Conservation (phyloP, 345 rosid genomes). For the Bretschneidera sinensis region DNA sequence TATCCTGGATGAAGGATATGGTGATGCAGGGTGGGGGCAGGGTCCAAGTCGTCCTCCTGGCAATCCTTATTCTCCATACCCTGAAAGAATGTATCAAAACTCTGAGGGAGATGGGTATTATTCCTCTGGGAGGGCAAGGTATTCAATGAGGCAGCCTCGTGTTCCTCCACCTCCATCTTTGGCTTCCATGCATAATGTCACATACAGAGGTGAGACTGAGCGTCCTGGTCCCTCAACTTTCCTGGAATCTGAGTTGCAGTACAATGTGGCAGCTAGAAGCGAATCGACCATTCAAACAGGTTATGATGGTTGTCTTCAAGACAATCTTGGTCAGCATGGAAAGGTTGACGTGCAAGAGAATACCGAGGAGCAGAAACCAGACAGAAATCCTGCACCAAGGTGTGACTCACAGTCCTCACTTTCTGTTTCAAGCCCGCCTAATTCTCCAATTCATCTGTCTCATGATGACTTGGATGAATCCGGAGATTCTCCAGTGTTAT, state of each 20-base stretch:
- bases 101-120: conserved; percentile 62
- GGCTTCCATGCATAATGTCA: conserved; percentile 48
- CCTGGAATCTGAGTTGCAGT: conserved; percentile 36
- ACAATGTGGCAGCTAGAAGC: conserved; percentile 36
- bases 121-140: conserved; percentile 74
- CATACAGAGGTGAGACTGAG: conserved; percentile 50
- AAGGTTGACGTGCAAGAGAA: conserved; percentile 27
- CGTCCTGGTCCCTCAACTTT: conserved; percentile 55
- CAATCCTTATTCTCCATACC: conserved; percentile 49
- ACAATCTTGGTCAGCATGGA: conserved; percentile 33
- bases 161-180: conserved; percentile 84
- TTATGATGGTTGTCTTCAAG: conserved; percentile 43
- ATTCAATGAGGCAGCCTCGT: conserved; percentile 87
- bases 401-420: conserved; percentile 96
- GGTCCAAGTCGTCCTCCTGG: conserved; percentile 34
- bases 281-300: conserved; percentile 40
- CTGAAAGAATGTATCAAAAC: conserved; percentile 56
- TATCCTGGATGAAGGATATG: conserved; percentile 55
- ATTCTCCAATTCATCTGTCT: conserved; percentile 84
- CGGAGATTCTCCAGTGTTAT: conserved; percentile 49
- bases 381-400: conserved; percentile 39
- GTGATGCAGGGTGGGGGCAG: conserved; percentile 68
- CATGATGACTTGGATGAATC: conserved; percentile 95
- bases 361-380: conserved; percentile 39
- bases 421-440: conserved; percentile 89